Evolutionary conservation across 2,329 filamentous ascomycete species (phyloP).

Genomic region (Tolypocladium inflatum): DNA sequence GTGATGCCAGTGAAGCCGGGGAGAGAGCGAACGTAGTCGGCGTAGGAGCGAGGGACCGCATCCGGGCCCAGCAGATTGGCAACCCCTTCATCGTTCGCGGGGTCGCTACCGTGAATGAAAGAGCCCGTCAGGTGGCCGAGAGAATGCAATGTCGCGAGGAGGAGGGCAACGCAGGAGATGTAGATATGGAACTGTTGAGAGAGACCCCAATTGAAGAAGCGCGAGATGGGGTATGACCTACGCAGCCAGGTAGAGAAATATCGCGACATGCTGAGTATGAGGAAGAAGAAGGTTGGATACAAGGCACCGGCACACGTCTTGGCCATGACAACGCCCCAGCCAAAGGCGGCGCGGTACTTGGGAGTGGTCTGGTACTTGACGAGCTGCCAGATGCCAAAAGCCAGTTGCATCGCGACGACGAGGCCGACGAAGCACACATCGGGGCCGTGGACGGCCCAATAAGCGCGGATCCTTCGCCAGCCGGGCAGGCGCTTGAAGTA

Average conservation of each 20-base stretch:
- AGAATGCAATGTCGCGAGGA: slow-evolving; percentile 41
- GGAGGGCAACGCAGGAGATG: slow-evolving; percentile 39
- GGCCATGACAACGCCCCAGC: slow-evolving; percentile 46
- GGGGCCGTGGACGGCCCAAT: slow-evolving; percentile 46
- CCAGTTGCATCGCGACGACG: slow-evolving; percentile 36
- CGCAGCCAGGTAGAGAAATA: slow-evolving; percentile 44
- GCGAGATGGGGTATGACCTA: slow-evolving; percentile 37
- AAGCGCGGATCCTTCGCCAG: slow-evolving; percentile 37
- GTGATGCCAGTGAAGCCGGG: slow-evolving; percentile 42
- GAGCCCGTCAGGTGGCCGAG: slow-evolving; percentile 44
- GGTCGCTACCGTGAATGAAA: slow-evolving; percentile 38
- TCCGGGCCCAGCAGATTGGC: slow-evolving; percentile 20
- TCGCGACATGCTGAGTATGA: slow-evolving; percentile 48
- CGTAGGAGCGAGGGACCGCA: no score
- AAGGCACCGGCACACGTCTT: slow-evolving; percentile 45
- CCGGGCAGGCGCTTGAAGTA: slow-evolving; percentile 35
- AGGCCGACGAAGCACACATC: slow-evolving; percentile 38
- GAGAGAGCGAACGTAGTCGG: slow-evolving; percentile 6
- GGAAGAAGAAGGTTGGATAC: slow-evolving; percentile 50
- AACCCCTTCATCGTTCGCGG: slow-evolving; percentile 32
- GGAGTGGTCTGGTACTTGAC: slow-evolving; percentile 38
- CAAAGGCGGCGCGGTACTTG: slow-evolving; percentile 39
- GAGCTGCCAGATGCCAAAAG: slow-evolving; percentile 45
- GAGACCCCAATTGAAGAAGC: slow-evolving; percentile 48
- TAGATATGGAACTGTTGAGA: slow-evolving; percentile 46